Evolutionary conservation across 805 yeast genomes (phyloP), one percentile per base, ranked within the genome.

Genomic region (Lipomyces chichibuensis): DNA sequence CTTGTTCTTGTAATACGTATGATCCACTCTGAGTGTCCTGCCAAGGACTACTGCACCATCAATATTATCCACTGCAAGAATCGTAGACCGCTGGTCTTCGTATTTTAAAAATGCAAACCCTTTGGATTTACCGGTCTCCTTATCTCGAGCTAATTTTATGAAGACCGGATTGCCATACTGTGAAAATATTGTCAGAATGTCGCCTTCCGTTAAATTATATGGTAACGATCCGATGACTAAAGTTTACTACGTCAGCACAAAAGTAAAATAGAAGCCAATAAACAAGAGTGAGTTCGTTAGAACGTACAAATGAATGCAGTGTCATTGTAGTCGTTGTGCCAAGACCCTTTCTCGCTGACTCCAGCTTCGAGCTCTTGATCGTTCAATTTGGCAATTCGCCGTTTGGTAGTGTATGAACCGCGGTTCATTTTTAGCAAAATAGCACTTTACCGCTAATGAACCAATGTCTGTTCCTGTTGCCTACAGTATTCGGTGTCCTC

Each of bases 91-190:
- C 77, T 87, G 91, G 72, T 90, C 91, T 71, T 89, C 94, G 74
- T 91, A 94, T 76, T 91, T 90, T 71, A 94, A 77, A 79, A 87
- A 92, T 3, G 89, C 95, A 80, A 88, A 91, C 6, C 97, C 95
- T 63, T 83, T 82, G 1, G 91, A 86, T 64, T 84, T 83, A 1
- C 92, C 91, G 0, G 89, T 83, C 2, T 81, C 84, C 65, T 80
- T 81, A 74, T 91, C 94, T 65, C 94, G 83, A 32, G 85, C 84
- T 61, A 93, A 79, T 61, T 88, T 85, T 46, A 94, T 75, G 72
- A 89, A 90, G 0, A 89, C 88, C 0, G 97, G 97, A 23, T 87
- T 84, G 0, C 98, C 98, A 77, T 85, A 94, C 74, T 94, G 98
- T 1, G 97, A 89, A 75, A 94, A 94, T 39, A 93, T 85, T 0